Evolutionary conservation across 495 filamentous ascomycete genomes (phyloP), one percentile per base, ranked within the genome.

Genomic region (Neurospora sp.): DNA sequence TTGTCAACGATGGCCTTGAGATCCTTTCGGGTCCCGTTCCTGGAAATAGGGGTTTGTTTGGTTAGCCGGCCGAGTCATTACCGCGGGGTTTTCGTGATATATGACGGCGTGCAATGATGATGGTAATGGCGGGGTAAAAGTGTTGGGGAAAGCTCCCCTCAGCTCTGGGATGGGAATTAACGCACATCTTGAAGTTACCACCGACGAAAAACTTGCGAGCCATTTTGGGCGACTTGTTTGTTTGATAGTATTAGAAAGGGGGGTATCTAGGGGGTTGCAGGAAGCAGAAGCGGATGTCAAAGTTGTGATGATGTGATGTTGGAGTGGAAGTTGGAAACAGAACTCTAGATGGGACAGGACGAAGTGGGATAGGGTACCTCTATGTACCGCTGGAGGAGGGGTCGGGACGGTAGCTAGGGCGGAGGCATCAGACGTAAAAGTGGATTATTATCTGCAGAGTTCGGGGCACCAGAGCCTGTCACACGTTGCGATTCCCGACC

Each of bases 151-250:
- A 24, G 70, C 39, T 59, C 39, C 39, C 11, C 40, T 38, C 43
- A 42, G 34, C 31, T 62, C 6, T 34, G 54, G 54, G 24, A 19
- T 10, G 37, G 24, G 36, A 31, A 15, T 28, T 72, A 36, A 84
- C 88, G 71, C 82, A 95, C 94, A 97, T 97, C 88, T 99, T 99
- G 88, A 98, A 98, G 90, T 98, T 99, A 81, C 96, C 96, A 82
- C 96, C 96, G 82, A 99, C 93, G 85, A 99, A 98, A 89, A 98
- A 99, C 90, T 94, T 92, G 87, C 96, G 95, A 85, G 90, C 87
- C 94, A 97, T 97, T 79, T 69, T 89, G 83, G 77, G 78, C 78
- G 73, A 76, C 74, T 77, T 72, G 40, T 21, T 11, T 71, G 40
- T n/a, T 69, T 39, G 13, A 13, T 5, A 5, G 34, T 38, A 48